Base-by-base conservation (phyloP, 2,329 filamentous ascomycete genomes). In the Xylariaceae sp. region DNA sequence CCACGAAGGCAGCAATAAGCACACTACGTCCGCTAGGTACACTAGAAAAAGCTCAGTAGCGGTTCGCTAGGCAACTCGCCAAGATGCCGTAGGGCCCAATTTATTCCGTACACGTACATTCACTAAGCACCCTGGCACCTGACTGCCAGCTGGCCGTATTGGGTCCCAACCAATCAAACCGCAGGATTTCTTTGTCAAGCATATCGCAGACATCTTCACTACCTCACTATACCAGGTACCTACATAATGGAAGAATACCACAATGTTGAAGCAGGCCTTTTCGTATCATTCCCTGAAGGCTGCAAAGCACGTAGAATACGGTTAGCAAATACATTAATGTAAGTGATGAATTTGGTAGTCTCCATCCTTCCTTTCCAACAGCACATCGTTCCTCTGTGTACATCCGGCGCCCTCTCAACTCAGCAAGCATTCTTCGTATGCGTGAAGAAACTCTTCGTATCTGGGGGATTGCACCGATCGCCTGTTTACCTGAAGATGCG, bases 151-250 rank as follows among this genome's bases (percentile, higher is more conserved):
- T 37, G 36, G 36, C 36, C 1, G n/a, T 3, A 9, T 18, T 16
- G n/a, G n/a, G 6, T 18, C n/a, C 5, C 15, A 37, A 18, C 26
- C 56, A 47, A 53, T 41, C 36, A 37, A 51, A 16, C n/a, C 16
- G 36, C 12, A 5, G 36, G 36, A 7, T 5, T 16, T 18, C 12
- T 16, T 15, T 34, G 32, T 34, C 32, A 34, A 34, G 26, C 26
- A 26, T 1, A 34, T 34, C 13, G 32, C 32, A 26, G 26, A 26
- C 26, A 15, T 34, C 30, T 34, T 34, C 30, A 12, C 9, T 34
- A 34, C 30, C 30, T 12, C 5, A 5, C 3, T 34, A 34, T 34
- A 34, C 30, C 30, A n/a, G n/a, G 3, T 34, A 5, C 3, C 30
- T 3, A 12, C 30, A 26, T 26, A 26, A 26, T 4, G 26, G 4